A percentile compares a stretch with the other conserved stretches of the same genome.
These are phyloP conservation scores for Monosporozyma aerobia DNA, from an alignment of 805 yeast genomes.

Conservation along the genomic window DNA sequence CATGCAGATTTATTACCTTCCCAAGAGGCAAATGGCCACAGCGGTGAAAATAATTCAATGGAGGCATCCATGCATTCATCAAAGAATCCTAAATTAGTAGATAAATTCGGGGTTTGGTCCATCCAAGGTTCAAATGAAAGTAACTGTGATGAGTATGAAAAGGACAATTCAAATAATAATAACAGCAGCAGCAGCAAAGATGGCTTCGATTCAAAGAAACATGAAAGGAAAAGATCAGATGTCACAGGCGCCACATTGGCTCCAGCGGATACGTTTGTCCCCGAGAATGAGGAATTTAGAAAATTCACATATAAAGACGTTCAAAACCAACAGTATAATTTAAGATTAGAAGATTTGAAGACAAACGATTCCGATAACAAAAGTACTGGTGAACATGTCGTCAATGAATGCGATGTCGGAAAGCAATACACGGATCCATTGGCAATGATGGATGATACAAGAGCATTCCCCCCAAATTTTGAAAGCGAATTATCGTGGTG, in stretches of 20 bases:
- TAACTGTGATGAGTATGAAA: background rate
- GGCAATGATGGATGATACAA: slow-evolving; percentile 14
- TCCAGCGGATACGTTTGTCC: slow-evolving; percentile 17
- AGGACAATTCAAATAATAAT: no score
- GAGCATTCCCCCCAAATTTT: slow-evolving; percentile 22
- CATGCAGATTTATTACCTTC: slow-evolving; percentile 23
- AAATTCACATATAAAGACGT: slow-evolving; percentile 20
- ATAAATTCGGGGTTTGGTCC: background rate
- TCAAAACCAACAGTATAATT: background rate
- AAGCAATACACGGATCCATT: slow-evolving; percentile 17
- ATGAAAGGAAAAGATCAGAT: slow-evolving; percentile 4
- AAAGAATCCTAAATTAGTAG: background rate
- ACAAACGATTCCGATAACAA: background rate
- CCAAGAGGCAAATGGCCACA: slow-evolving; percentile 5
- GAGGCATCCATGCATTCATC: background rate
- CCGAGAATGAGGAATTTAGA: slow-evolving; percentile 21
- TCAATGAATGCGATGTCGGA: slow-evolving; percentile 19
- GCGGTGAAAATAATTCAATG: background rate
- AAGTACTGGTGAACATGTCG: slow-evolving; percentile 3
- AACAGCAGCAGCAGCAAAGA: no score
- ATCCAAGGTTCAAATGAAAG: slow-evolving; percentile 1
- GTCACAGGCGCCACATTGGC: slow-evolving; percentile 3
- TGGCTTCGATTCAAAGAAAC: background rate
- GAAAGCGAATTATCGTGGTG: slow-evolving; percentile 10
- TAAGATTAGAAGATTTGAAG: slow-evolving; percentile 7